Evolutionary conservation across 495 filamentous ascomycete species (phyloP), one percentile per base, ranked within the genome.

Genomic region (Pseudotulostoma volvatum): DNA sequence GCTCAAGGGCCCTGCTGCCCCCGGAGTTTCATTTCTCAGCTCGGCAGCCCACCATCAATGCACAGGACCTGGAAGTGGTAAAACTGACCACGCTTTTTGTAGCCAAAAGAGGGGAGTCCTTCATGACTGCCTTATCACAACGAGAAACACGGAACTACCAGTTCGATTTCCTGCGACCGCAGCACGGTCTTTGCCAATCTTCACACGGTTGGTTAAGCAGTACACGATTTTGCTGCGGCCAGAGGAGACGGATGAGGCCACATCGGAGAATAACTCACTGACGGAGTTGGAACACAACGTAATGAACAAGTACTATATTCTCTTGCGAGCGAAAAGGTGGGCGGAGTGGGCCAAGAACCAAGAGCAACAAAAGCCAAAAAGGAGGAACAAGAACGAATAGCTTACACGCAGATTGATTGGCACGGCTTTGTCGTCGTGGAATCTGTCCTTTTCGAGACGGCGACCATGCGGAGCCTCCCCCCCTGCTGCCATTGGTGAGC

Each of bases 361-460:
- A 52, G 79, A 87, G 44, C 68, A 78, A 39, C 82, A 95, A 57
- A 93, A 88, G 55, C 71, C 76, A 40, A 80, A 84, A 80, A 90
- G 45, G 86, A 93, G 48, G 84, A 93, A 49, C 75, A 81, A 48
- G 85, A 94, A 56, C 74, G 75, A 39, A 57, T 92, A 15, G 73
- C 82, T 44, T 96, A 88, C 50, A 78, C 81, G 7, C 79, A 88
- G 49, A 90, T 97, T 46, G 90, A 97, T 54, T 97, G 90, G 90
- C 85, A 94, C 49, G 90, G 96, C 56, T 96, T 96, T 45, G 79
- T 87, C 17, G 77, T 97, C 18, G 86, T 95, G 16, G 90, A 95
- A 59, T 95, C 88, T 2, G 84, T 96, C n/a, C 60, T 81, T 18
- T 97, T 97, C 59, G 92, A 94, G 46, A 68, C 69, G 32, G 96